phyloP scores from a whole-genome alignment of 345 rosid species.

The Bruguiera gymnorhiza region DNA sequence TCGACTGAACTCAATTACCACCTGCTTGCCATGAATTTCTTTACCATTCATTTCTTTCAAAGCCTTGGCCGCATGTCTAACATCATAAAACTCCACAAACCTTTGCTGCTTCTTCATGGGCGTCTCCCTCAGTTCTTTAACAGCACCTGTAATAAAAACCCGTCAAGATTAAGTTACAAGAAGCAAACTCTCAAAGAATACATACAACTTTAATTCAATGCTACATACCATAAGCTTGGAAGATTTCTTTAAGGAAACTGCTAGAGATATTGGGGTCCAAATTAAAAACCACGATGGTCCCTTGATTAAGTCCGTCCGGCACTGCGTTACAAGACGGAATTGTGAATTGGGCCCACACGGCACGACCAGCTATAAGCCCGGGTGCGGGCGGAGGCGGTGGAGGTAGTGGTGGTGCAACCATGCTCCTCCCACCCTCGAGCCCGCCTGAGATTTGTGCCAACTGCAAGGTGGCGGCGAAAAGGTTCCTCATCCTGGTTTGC shows the following conservation, averaged over 20 bases:
- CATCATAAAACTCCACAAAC: constrained; percentile 78
- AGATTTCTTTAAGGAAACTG: constrained; percentile 43
- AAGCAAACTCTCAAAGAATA: not conserved
- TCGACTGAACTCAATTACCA: constrained; percentile 72
- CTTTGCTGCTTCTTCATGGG: constrained; percentile 79
- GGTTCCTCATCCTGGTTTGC: constrained; percentile 33
- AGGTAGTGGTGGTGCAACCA: constrained; percentile 12
- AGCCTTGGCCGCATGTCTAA: constrained; percentile 77
- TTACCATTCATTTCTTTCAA: constrained; percentile 64
- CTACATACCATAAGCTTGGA: constrained; percentile 20
- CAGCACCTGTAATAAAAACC: constrained; percentile 40
- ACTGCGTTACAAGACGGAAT: constrained; percentile 57
- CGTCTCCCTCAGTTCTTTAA: constrained; percentile 84
- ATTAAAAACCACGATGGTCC: constrained; percentile 78
- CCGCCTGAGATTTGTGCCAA: not conserved
- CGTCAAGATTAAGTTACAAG: not conserved
- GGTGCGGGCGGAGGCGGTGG: constrained; percentile 27
- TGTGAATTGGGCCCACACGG: constrained; percentile 68
- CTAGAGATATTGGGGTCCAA: constrained; percentile 66
- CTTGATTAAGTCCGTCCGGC: constrained; percentile 81
- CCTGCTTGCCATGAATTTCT: constrained; percentile 48
- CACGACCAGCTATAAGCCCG: constrained; percentile 51
- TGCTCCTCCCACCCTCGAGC: not conserved
- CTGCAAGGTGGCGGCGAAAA: constrained; percentile 27
- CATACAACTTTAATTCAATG: constrained; percentile 19